Percentiles rank a stretch among this genome's conserved stretches.
Conservation (phyloP, 2,329 filamentous ascomycete genomes). For the Arthrobotrys musiformis region DNA sequence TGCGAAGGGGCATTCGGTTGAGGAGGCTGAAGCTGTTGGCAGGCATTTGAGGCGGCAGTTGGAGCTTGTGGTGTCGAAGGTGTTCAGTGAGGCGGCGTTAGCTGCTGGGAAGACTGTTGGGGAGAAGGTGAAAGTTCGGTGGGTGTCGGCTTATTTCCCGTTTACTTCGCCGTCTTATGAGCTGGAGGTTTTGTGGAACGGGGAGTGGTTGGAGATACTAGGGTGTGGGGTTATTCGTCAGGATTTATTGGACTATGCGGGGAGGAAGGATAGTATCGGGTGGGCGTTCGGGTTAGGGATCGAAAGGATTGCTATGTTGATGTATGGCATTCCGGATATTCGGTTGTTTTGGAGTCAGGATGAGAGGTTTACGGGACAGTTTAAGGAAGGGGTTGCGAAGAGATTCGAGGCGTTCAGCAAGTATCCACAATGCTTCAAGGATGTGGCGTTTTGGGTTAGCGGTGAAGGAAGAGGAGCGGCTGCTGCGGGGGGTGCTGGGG, state of each 20-base stretch:
- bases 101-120: constrained; percentile 74
- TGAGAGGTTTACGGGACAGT: constrained; percentile 85
- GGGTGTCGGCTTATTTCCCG: constrained; percentile 97
- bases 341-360: constrained; percentile 95
- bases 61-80: constrained; percentile 87
- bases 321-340: constrained; percentile 96
- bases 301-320: constrained; percentile 95
- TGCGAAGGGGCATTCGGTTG: constrained; percentile 72
- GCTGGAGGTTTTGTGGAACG: constrained; percentile 92
- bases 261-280: constrained; percentile 72
- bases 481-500: constrained; percentile 60
- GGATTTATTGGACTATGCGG: constrained; percentile 79
- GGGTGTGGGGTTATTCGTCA: constrained; percentile 93
- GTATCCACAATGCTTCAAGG: constrained; percentile 87
- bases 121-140: constrained; percentile 85
- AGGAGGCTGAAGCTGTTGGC: constrained; percentile 83
- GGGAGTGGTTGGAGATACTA: constrained; percentile 94
- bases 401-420: constrained; percentile 90
- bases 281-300: constrained; percentile 97
- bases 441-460: constrained; percentile 90
- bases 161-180: constrained; percentile 97
- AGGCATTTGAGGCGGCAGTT: constrained; percentile 88
- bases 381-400: constrained; percentile 68
- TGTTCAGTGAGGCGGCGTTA: constrained; percentile 73
- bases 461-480: constrained; percentile 57